Conservation (phyloP, 495 filamentous ascomycete species). For the Xylaria bambusicola region DNA sequence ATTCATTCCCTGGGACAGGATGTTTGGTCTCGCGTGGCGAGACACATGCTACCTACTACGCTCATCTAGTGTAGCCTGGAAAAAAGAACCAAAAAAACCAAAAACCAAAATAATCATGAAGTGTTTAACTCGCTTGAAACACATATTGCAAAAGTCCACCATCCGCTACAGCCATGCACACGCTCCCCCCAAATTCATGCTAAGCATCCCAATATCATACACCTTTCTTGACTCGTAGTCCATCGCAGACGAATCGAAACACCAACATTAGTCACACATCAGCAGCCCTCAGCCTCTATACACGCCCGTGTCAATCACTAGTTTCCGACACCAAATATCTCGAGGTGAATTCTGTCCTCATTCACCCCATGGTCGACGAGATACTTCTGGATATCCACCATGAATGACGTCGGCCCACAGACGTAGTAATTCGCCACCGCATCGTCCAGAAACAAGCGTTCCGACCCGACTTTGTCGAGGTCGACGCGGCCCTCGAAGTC, state of each 20-base stretch:
- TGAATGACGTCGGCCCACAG: conserved; percentile 69
- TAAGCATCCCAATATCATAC: too few relatives aligned
- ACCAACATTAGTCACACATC: too few relatives aligned
- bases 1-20: neutral
- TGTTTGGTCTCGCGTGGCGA: neutral
- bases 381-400: conserved; percentile 54
- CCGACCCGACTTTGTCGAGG: conserved; percentile 51
- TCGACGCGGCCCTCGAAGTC: conserved; percentile 57
- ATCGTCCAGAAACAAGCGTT: conserved; percentile 56
- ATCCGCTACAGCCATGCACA: too few relatives aligned
- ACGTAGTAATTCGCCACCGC: conserved; percentile 63
- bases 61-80: neutral
- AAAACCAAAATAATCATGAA: neutral
- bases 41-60: conserved; percentile 2
- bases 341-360: conserved; percentile 59
- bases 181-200: too few relatives aligned
- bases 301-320: neutral
- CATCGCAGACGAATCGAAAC: neutral
- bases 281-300: too few relatives aligned
- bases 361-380: conserved; percentile 56
- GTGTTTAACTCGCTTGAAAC: conserved; percentile 8
- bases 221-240: too few relatives aligned
- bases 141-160: neutral
- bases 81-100: neutral
- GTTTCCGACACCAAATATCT: conserved; percentile 65